Base-by-base conservation (phyloP, 768 basidiomycete species). In the Mycena floridula region DNA sequence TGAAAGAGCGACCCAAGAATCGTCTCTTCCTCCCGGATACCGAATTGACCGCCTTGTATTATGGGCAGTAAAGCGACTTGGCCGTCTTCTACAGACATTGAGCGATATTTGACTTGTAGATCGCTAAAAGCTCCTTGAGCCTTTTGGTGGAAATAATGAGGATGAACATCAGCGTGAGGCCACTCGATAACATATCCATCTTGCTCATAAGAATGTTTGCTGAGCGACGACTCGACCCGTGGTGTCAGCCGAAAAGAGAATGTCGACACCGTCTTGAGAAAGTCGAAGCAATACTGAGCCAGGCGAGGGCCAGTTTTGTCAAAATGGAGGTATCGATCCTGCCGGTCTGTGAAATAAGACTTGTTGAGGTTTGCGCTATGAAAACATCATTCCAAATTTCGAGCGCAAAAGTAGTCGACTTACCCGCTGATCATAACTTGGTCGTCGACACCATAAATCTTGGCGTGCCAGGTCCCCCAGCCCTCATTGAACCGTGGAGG, bases 391-490 rank as follows among this genome's bases (percentile, higher is more conserved):
- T n/a, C n/a, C n/a, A n/a, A n/a, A n/a, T n/a, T n/a, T n/a, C 20
- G 8, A 35, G 41, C 24, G 43, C 44, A 37, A 43, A 18, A 13
- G 39, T 55, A 40, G 18, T 32, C n/a, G n/a, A 67, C 72, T 40
- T 46, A 95, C 95, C 96, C 96, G 54, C 82, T 90, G 48, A 99
- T 81, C 61, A 99, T 81, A 35, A 99, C 75, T 43, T 94, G 82
- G 57, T 97, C 84, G 59, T 99, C 96, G 0, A 77, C 84, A 16
- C 91, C 92, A 57, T 99, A 99, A 45, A 93, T 76, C 64, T 99
- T 99, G 3, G 90, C 85, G 60, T 98, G 96, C 94, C 94, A 97
- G 2, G 94, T 91, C 0, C 94, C 95, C 89, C 93, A 98, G 2
- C 94, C 96, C 66, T 99, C 96, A 54, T 99, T 95, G 65, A 91